A percentile compares a stretch with the other conserved stretches of the same genome.
Conservation (phyloP, 2,329 filamentous ascomycete genomes). For the Biscogniauxia sp. region DNA sequence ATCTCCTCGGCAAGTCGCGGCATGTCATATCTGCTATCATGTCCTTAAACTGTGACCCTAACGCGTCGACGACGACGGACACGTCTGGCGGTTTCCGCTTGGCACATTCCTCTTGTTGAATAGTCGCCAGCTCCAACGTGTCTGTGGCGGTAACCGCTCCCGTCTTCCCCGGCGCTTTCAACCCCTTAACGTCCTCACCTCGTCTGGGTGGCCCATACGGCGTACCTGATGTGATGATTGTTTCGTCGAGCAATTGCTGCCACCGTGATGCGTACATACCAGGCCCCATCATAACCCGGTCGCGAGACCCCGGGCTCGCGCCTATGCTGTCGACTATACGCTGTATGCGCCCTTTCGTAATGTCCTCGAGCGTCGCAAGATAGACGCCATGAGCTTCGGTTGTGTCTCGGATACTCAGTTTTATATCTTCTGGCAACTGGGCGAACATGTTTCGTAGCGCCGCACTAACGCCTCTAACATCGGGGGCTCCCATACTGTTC, state of each 20-base stretch:
- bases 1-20: constrained; percentile 6
- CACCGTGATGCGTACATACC: constrained; percentile 71
- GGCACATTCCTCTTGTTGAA: constrained; percentile 31
- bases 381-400: constrained; percentile 62
- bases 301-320: constrained; percentile 5
- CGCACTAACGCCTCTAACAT: constrained; percentile 35
- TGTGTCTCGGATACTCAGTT: constrained; percentile 44
- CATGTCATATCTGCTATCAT: constrained; percentile 24
- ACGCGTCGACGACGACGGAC: constrained; percentile 19
- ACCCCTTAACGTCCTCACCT: constrained; percentile 51
- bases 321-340: constrained; percentile 47
- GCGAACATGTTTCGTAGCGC: constrained; percentile 42
- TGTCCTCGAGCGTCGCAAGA: constrained; percentile 50
- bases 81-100: constrained; percentile 41
- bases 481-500: not conserved
- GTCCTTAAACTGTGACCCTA: constrained; percentile 20
- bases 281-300: constrained; percentile 53
- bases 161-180: constrained; percentile 43
- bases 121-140: constrained; percentile 22
- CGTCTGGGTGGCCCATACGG: constrained; percentile 50
- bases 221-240: constrained; percentile 61
- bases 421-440: constrained; percentile 46
- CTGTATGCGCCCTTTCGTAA: constrained; percentile 56
- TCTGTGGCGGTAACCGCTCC: constrained; percentile 32
- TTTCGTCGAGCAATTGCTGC: constrained; percentile 70